Conservation (phyloP, 371 early-diverging fungal species). For the Saksenaea oblongispora region DNA sequence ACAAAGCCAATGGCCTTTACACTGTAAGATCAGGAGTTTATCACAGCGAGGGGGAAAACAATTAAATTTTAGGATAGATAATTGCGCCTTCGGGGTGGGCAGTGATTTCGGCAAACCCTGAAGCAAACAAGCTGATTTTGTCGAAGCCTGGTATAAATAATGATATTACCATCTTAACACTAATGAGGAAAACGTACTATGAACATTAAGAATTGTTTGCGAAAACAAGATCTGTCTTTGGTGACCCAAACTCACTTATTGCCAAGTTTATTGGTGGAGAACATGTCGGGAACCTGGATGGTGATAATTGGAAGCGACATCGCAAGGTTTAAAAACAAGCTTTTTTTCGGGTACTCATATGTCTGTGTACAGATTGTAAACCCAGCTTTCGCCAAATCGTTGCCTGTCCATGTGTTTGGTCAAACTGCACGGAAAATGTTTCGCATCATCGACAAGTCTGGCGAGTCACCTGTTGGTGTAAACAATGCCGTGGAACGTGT, state of each 20-base stretch:
- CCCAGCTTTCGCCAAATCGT: conserved; percentile 26
- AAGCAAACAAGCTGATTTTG: conserved; percentile 13
- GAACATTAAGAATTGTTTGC: conserved; percentile 5
- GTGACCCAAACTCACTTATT: not conserved
- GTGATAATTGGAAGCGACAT: conserved; percentile 28
- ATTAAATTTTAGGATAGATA: not conserved
- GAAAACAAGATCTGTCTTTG: not conserved
- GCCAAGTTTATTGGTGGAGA: conserved; percentile 11
- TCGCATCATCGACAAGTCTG: conserved; percentile 9
- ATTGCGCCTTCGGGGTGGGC: conserved; percentile 10
- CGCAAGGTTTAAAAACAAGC: conserved; percentile 7
- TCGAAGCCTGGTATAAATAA: conserved; percentile 9
- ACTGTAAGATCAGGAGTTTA: conserved; percentile 2
- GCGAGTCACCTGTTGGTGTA: not conserved
- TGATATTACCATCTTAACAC: not conserved
- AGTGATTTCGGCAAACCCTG: conserved; percentile 9
- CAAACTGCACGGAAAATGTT: conserved; percentile 11
- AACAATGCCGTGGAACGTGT: not conserved
- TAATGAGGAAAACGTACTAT: not conserved
- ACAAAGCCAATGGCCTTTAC: conserved; percentile 11
- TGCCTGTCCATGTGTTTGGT: conserved; percentile 29
- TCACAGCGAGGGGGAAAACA: not conserved
- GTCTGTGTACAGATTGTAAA: conserved; percentile 15
- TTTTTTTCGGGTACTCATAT: not conserved
- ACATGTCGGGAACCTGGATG: conserved; percentile 18